Base-by-base conservation (phyloP, 2,329 filamentous ascomycete species). In the Fusarium sp. region DNA sequence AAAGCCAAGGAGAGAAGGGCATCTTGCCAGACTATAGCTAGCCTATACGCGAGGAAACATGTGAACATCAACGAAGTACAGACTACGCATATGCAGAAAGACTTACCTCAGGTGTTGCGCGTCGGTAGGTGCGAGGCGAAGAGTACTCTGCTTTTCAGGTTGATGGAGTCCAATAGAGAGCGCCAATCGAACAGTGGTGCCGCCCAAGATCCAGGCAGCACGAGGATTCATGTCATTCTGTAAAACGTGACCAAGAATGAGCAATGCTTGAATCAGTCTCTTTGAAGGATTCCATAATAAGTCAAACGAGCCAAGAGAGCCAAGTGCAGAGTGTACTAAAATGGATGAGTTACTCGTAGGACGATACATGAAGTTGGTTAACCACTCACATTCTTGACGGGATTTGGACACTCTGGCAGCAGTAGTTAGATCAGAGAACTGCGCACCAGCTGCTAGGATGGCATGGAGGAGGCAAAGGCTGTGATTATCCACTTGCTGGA, bases 141-240 rank as follows among this genome's bases (percentile, higher is more conserved):
- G 44, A 7, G 42, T 4, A 20, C 29, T 21, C 8, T 9, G 33
- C 24, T 41, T 57, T 3, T 20, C 10, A 20, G 57, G 7, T n/a
- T 56, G 60, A 10, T 72, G 69, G 15, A 72, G 48, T 1, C 70
- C 67, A 12, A 72, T 21, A 3, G 56, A 69, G 16, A 70, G 38
- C 6, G 63, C 70, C 3, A 68, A 21, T 4, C 69, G 58, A 11
- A 70, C 42, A 3, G 69, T 72, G 11, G 63, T 72, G 0, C 69
- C 67, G 2, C 70, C 63, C 0, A 72, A 21, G 9, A 72, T 54
- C 69, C 64, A 72, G 4, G 69, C 69, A 28, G 67, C 70, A 26
- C 60, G 61, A 5, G 69, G 69, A 6, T 60, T 70, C 57, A 70
- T 72, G 18, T 66, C 46, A 13, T 72, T 72, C 29, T 72, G 69